Evolutionary conservation across 2,329 filamentous ascomycete genomes (phyloP).

Genomic region (Hypoxylon sp.): DNA sequence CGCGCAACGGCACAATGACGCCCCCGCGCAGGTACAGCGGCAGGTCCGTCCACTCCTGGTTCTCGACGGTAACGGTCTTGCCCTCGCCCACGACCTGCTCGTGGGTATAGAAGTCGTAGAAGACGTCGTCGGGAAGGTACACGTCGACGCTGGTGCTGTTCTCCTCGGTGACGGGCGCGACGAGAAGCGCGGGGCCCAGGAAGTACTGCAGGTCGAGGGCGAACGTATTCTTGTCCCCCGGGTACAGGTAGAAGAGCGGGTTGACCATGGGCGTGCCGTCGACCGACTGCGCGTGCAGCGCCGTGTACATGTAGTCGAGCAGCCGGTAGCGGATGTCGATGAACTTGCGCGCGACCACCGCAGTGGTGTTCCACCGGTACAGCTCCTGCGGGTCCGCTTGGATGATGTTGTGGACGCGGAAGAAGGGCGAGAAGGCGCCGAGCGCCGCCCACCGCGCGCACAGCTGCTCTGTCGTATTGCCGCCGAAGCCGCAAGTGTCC

Average conservation of each 20-base stretch:
- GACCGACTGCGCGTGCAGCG: slow-evolving; percentile 71
- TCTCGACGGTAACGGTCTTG: slow-evolving; percentile 55
- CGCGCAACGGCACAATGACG: slow-evolving; percentile 73
- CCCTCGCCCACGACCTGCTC: slow-evolving; percentile 61
- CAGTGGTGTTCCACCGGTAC: slow-evolving; percentile 75
- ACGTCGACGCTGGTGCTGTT: slow-evolving; percentile 61
- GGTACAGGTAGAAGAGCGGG: slow-evolving; percentile 80
- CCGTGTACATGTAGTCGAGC: slow-evolving; percentile 83
- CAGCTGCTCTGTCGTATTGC: slow-evolving; percentile 75
- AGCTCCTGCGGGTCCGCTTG: slow-evolving; percentile 75
- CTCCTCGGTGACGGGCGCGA: slow-evolving; percentile 63
- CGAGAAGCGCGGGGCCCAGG: slow-evolving; percentile 61
- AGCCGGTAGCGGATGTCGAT: slow-evolving; percentile 79
- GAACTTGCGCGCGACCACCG: slow-evolving; percentile 73
- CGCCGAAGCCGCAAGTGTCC: slow-evolving; percentile 84
- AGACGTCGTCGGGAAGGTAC: slow-evolving; percentile 64
- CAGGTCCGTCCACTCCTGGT: slow-evolving; percentile 66
- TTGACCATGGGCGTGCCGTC: slow-evolving; percentile 76
- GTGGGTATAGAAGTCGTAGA: slow-evolving; percentile 68
- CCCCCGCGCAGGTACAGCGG: slow-evolving; percentile 79
- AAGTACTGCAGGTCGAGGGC: slow-evolving; percentile 64
- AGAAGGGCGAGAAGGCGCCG: slow-evolving; percentile 82
- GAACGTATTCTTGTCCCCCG: slow-evolving; percentile 59
- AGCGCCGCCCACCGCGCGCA: slow-evolving; percentile 83
- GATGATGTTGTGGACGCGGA: slow-evolving; percentile 78